Base-by-base conservation (phyloP, 139 green algal genomes). In the Asterochloris sp. region DNA sequence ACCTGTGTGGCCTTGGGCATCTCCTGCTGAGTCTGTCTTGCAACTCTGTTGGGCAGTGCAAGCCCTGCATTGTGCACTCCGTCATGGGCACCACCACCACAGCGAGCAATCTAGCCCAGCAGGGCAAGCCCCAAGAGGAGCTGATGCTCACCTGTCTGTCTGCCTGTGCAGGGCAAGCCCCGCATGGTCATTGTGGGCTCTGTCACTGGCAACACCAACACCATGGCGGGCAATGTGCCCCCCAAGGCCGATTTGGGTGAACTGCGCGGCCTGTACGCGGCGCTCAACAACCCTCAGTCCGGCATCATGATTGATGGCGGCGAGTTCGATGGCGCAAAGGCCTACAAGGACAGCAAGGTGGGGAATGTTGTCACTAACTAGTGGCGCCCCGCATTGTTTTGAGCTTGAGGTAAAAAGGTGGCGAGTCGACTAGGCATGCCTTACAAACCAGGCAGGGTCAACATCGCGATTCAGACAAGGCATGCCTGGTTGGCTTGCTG, bases 191-290 rank as follows among this genome's bases (percentile, higher is more conserved):
- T 98, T 69, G 94, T 98, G 27, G 95, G 95, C 64, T 98, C 93
- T 80, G 95, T 99, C 89, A 99, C 96, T 24, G 95, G 94, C 83
- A 98, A 98, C 94, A 96, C 92, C 80, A 98, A 98, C 92, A 98
- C 96, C 10, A 84, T 98, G 81, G 96, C 84, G 17, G 88, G 94
- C 85, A 97, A 98, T 82, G 92, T 98, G 54, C 94, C 94, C 0
- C 96, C 96, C 83, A 93, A 96, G 86, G 96, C 96, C 14, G 92
- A 98, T 89, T 87, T 99, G 82, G 96, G 96, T 29, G 91, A 98
- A 86, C 88, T 98, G 69, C 82, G 76, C 2, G 96, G 96, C 69
- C 87, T 99, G 66, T 85, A 83, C 13, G 74, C 27, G 4, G 89
- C 90, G 74, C 69, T 90, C 23, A 77, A 71, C 14, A 84, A 78